Evolutionary conservation across 2,329 filamentous ascomycete species (phyloP), one percentile per base, ranked within the genome.

Genomic region (Aaosphaeria pasadenensis): DNA sequence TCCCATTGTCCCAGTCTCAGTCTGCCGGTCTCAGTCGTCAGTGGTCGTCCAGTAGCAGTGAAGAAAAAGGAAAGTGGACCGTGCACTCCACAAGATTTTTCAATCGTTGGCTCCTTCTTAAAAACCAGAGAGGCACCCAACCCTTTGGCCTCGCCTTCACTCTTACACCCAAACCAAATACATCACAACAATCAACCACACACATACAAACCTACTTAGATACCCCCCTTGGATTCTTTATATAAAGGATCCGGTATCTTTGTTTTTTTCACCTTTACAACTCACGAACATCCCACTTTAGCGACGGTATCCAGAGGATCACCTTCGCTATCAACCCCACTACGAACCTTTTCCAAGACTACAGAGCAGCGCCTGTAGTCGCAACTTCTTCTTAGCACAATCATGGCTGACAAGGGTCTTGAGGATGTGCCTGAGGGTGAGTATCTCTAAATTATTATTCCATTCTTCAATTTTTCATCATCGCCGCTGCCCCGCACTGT

Each of bases 371-470:
- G 87, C 85, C 87, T 89, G 88, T 84, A 86, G 81, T 83, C 75
- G 71, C 70, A 50, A 69, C 48, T 43, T 67, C 60, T 55, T 41
- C 44, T 68, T 77, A 81, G 79, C 86, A 86, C 89, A 92, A 96
- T 88, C 84, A 97, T 97, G 92, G 92, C 91, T 90, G 86, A 87
- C 75, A 88, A 96, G 84, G 92, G 92, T 83, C 90, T 97, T 81
- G 91, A 96, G 83, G 92, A 97, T 76, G 87, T 96, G 79, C 87
- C 89, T 74, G 91, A 95, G 83, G 84, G 90, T 95, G 82, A 81
- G 89, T 85, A 36, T 9, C 7, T n/a, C 33, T 24, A 24, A 24
- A 24, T 24, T 24, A 3, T 24, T 24, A 24, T 24, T 24, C 17
- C 17, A 24, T 24, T 24, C 17, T 24, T 24, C 17, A 24, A 2